Conservation (phyloP, 177 flowering plant species). For the Tripterygium wilfordii region DNA sequence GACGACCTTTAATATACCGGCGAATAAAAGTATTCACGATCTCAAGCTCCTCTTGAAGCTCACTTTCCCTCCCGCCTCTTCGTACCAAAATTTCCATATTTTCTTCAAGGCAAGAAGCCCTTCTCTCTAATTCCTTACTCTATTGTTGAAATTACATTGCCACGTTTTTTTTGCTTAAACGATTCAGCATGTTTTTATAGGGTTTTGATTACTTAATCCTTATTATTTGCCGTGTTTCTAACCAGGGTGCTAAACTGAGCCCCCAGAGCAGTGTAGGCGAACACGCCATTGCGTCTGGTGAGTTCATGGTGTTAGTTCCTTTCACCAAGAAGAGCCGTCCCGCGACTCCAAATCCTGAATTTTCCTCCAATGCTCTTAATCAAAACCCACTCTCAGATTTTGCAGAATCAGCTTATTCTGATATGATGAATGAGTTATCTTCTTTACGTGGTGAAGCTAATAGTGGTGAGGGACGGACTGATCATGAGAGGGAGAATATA, state of each 20-base stretch:
- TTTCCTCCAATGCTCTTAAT: slow-evolving; percentile 2
- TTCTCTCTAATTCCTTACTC: slow-evolving; percentile 1
- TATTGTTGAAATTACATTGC: neutral
- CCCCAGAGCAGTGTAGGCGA: slow-evolving; percentile 32
- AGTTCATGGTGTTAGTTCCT: slow-evolving; percentile 72
- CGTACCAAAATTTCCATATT: slow-evolving; percentile 64
- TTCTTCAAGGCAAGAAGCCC: slow-evolving; percentile 50
- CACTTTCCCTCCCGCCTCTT: slow-evolving; percentile 46
- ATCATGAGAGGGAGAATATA: neutral
- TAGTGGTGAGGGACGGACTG: neutral
- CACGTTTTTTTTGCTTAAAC: neutral
- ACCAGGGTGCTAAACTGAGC: slow-evolving; percentile 61
- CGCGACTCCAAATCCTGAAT: slow-evolving; percentile 14
- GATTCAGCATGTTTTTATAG: neutral
- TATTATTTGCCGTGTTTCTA: slow-evolving; percentile 2
- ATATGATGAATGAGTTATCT: slow-evolving; percentile 66
- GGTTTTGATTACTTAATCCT: neutral
- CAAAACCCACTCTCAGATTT: slow-evolving; percentile 19
- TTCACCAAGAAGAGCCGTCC: slow-evolving; percentile 46
- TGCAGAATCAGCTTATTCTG: slow-evolving; percentile 63
- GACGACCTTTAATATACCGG: slow-evolving; percentile 24
- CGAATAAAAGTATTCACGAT: slow-evolving; percentile 34
- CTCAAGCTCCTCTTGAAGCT: slow-evolving; percentile 53
- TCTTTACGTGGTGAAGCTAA: slow-evolving; percentile 17
- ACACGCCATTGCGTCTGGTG: slow-evolving; percentile 25